Evolutionary conservation across 1,284 basidiomycete genomes (phyloP), one percentile per base, ranked within the genome.

Genomic region (Naganishia albida): DNA sequence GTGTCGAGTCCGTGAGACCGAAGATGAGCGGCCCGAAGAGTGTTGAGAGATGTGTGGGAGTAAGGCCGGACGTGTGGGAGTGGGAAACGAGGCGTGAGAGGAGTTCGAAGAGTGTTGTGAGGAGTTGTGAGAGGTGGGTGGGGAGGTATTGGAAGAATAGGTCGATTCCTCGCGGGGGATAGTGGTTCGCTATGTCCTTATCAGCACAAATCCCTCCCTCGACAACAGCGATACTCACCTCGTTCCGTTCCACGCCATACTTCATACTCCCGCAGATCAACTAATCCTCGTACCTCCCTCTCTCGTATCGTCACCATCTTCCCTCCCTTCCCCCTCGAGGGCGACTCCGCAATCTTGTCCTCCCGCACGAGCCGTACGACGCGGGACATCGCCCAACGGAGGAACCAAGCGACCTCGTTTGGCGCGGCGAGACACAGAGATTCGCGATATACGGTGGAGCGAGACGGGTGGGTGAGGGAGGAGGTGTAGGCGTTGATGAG

Each of bases 21-120:
- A 95, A 94, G 46, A 96, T 78, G 26, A 90, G 82, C 6, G 88
- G 90, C 0, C 88, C 89, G 76, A 94, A 94, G n/a, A 92, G 83
- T n/a, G 90, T 86, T 0, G 90, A 88, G 40, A 93, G 82, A 1
- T 88, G 86, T 30, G 89, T 87, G 1, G 90, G 90, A 0, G 90
- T 92, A 69, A 92, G 87, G 7, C 90, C 90, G 12, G 90, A 92
- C 81, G 85, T 18, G 85, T 84, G 69, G 4, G 88, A 88, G 74
- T 94, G 86, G 0, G 91, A 88, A 0, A 88, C 86, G 64, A 95
- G 85, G 20, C 89, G 86, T 2, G 87, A 84, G 40, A 94, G 82
- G 30, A 96, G 84, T 23, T 85, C 83, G 71, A 93, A 84, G 8
- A 93, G 79, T 0, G 87, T 85, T 65, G 85, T 76, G 57, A 93